Evolutionary conservation across 768 basidiomycete genomes (phyloP).

Genomic region (Paxillus ammoniavirescens): DNA sequence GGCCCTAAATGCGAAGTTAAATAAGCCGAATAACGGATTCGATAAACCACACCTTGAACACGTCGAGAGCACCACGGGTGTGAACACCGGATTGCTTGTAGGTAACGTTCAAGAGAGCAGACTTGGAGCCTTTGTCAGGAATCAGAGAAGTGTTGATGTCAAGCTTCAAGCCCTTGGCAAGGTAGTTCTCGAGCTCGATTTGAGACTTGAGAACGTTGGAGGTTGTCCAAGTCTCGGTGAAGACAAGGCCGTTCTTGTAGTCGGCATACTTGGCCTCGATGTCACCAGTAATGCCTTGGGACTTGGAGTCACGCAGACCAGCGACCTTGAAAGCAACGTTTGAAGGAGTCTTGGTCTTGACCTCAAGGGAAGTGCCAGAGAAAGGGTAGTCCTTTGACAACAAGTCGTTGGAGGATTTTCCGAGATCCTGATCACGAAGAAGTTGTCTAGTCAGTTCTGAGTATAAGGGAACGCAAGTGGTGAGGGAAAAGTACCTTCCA

Average conservation of each 20-base stretch:
- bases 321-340: slow-evolving; percentile 92
- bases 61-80: slow-evolving; percentile 84
- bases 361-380: slow-evolving; percentile 68
- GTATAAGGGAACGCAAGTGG: not conserved
- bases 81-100: slow-evolving; percentile 98
- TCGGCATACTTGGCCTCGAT: slow-evolving; percentile 94
- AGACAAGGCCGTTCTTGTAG: slow-evolving; percentile 86
- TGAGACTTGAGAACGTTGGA: slow-evolving; percentile 87
- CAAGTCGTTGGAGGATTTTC: slow-evolving; percentile 96
- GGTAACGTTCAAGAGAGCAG: slow-evolving; percentile 75
- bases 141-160: slow-evolving; percentile 81
- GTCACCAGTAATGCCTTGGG: slow-evolving; percentile 76
- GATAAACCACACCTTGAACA: slow-evolving; percentile 76
- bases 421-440: slow-evolving; percentile 64
- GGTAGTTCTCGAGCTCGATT: slow-evolving; percentile 94
- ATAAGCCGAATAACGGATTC: not conserved
- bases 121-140: slow-evolving; percentile 85
- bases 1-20: slow-evolving; percentile 59
- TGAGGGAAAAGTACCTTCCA: slow-evolving; percentile 70
- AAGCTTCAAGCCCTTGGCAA: slow-evolving; percentile 97
- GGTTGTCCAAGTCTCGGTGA: slow-evolving; percentile 97
- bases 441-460: slow-evolving; percentile 1
- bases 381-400: slow-evolving; percentile 91
- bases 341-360: slow-evolving; percentile 87
- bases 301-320: slow-evolving; percentile 77